These are phyloP conservation scores for Cylindricascospora bacillispora DNA, from an alignment of 1,139 yeast species.

Conservation along the genomic window DNA sequence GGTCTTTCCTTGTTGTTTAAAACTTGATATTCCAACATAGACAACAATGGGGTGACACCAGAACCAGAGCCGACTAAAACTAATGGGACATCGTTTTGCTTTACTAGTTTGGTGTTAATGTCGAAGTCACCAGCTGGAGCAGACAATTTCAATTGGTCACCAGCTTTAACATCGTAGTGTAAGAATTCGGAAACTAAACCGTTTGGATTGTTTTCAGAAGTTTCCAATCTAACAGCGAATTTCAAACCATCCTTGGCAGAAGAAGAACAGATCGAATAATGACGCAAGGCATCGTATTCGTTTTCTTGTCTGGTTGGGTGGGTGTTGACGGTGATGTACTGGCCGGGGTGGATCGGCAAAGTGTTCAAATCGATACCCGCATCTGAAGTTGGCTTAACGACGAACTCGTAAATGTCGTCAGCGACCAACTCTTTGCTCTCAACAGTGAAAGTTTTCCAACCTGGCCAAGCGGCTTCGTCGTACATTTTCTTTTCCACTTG, in stretches of 20 bases:
- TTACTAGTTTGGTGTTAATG: constrained; percentile 21
- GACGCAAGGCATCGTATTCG: constrained; percentile 23
- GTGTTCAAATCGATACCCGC: constrained; percentile 24
- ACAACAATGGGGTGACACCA: constrained; percentile 52
- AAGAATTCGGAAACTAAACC: constrained; percentile 45
- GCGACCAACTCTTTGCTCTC: constrained; percentile 34
- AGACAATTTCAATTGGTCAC: constrained; percentile 38
- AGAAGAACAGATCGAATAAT: constrained; percentile 22
- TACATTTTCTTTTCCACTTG: constrained; percentile 41
- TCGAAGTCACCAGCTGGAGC: constrained; percentile 51
- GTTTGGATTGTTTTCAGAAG: constrained; percentile 23
- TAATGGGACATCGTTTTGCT: constrained; percentile 26
- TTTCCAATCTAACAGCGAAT: constrained; percentile 37
- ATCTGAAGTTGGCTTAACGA: constrained; percentile 36
- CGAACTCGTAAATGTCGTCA: constrained; percentile 35
- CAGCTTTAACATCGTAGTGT: constrained; percentile 38
- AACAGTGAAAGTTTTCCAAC: constrained; percentile 42
- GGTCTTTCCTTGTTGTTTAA: constrained; percentile 19
- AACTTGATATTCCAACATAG: constrained; percentile 34
- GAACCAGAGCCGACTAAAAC: constrained; percentile 50
- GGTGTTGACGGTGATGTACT: constrained; percentile 45
- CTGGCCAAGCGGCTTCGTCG: constrained; percentile 38
- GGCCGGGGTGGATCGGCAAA: constrained; percentile 37
- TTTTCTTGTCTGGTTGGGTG: constrained; percentile 22
- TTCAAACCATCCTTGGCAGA: constrained; percentile 15